phyloP scores from a whole-genome alignment of 768 basidiomycete species.

The Myochromella boudieri region DNA sequence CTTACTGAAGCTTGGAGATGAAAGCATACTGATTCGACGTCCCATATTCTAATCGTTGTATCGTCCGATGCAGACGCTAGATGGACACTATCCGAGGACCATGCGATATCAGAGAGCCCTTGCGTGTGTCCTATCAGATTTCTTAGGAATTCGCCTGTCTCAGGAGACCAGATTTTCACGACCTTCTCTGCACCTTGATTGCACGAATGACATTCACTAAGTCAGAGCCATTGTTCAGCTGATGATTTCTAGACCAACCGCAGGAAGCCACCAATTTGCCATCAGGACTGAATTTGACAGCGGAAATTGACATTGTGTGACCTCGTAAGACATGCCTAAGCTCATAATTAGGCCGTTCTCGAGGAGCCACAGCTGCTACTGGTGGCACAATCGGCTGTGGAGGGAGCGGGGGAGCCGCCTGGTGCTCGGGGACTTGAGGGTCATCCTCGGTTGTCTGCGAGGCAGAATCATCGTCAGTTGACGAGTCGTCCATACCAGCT shows the following conservation, averaged over 20 bases:
- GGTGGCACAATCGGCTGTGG: constrained; percentile 35
- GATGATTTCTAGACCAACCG: constrained; percentile 48
- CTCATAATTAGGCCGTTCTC: constrained; percentile 66
- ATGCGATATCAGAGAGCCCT: constrained; percentile 87
- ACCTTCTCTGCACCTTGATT: constrained; percentile 68
- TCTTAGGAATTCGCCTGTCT: constrained; percentile 73
- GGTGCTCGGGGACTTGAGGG: constrained; percentile 68
- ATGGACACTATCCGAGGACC: constrained; percentile 81
- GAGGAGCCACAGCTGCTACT: constrained; percentile 28
- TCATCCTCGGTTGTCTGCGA: constrained; percentile 89
- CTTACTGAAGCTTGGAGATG: not conserved
- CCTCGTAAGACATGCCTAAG: constrained; percentile 68
- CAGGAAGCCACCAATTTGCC: constrained; percentile 85
- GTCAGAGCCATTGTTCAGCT: constrained; percentile 15
- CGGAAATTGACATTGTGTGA: constrained; percentile 82
- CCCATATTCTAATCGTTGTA: constrained; percentile 86
- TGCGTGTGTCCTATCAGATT: constrained; percentile 75
- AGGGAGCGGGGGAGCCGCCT: constrained; percentile 31
- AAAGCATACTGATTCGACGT: constrained; percentile 67
- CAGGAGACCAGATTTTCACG: constrained; percentile 83
- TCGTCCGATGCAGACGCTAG: constrained; percentile 95
- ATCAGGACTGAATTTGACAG: constrained; percentile 90
- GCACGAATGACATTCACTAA: constrained; percentile 4
- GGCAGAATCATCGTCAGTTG: constrained; percentile 61
- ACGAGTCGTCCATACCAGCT: constrained; percentile 51